Conservation (phyloP, 2,329 filamentous ascomycete species). For the Pseudopithomyces maydicus region DNA sequence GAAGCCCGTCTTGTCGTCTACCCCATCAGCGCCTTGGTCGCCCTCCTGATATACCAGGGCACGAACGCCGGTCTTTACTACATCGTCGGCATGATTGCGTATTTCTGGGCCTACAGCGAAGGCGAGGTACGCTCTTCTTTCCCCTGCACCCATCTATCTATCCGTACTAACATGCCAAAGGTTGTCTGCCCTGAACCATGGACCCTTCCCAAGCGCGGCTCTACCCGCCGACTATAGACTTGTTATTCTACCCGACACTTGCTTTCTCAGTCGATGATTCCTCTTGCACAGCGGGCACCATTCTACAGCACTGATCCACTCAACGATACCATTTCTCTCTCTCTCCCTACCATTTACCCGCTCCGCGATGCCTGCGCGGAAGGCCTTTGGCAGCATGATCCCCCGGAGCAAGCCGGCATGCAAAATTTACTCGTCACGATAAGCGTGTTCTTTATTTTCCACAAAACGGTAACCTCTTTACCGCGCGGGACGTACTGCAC, state of each 20-base stretch:
- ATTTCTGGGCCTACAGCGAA: constrained; percentile 97
- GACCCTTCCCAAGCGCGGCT: constrained; percentile 54
- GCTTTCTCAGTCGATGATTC: constrained; percentile 9
- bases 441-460: no score
- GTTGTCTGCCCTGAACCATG: constrained; percentile 56
- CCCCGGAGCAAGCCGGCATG: neutral
- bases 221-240: constrained; percentile 24
- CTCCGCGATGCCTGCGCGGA: neutral
- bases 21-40: constrained; percentile 75
- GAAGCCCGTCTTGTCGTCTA: constrained; percentile 83
- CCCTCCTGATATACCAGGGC: constrained; percentile 84
- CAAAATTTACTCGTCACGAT: no score
- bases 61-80: constrained; percentile 95
- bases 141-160: neutral
- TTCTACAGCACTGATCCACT: neutral
- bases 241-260: neutral
- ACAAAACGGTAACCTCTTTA: no score
- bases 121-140: constrained; percentile 77
- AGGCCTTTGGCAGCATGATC: neutral
- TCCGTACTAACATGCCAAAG: constrained; percentile 32
- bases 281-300: neutral
- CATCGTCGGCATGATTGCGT: constrained; percentile 79
- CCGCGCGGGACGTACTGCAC: no score
- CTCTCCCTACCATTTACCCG: neutral
- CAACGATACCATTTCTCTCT: neutral